Percentiles rank a stretch among this genome's conserved stretches.
phyloP scores from a whole-genome alignment of 352 stramenopile species.

The Elongisporangium anandrum region DNA sequence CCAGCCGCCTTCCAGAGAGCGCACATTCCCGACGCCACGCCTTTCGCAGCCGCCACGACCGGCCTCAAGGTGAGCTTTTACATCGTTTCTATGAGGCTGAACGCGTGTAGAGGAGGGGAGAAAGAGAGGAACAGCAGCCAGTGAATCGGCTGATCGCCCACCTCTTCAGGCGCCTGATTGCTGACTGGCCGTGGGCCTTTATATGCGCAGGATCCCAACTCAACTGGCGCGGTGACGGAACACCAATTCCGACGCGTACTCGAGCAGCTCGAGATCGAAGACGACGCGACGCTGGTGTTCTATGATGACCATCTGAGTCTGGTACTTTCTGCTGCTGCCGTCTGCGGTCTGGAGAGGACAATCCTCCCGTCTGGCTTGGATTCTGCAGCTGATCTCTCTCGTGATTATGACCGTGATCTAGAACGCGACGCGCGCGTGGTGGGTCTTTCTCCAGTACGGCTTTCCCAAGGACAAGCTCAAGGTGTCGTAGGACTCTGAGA shows the following conservation, averaged over 20 bases:
- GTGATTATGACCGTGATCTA: conserved; percentile 6
- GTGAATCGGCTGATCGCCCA: not conserved
- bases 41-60: conserved; percentile 37
- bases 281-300: conserved; percentile 61
- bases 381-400: not conserved
- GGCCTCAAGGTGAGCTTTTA: conserved; percentile 34
- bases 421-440: conserved; percentile 72
- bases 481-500: conserved; percentile 12
- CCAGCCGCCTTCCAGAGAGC: conserved; percentile 39
- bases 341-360: not conserved
- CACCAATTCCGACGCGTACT: conserved; percentile 39
- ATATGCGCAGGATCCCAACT: conserved; percentile 9
- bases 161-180: not conserved
- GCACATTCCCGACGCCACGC: conserved; percentile 42
- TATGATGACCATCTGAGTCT: conserved; percentile 76
- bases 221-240: conserved; percentile 38
- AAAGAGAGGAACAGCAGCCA: not conserved
- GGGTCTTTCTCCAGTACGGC: conserved; percentile 74
- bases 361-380: not conserved
- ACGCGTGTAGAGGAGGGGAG: conserved; percentile 1
- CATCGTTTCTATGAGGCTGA: not conserved
- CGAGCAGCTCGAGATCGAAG: conserved; percentile 35
- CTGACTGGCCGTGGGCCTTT: not conserved
- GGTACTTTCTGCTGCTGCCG: conserved; percentile 12
- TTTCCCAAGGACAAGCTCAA: conserved; percentile 74